Base-by-base conservation (phyloP, 2,329 filamentous ascomycete species). In the Pyrenophora graminea region DNA sequence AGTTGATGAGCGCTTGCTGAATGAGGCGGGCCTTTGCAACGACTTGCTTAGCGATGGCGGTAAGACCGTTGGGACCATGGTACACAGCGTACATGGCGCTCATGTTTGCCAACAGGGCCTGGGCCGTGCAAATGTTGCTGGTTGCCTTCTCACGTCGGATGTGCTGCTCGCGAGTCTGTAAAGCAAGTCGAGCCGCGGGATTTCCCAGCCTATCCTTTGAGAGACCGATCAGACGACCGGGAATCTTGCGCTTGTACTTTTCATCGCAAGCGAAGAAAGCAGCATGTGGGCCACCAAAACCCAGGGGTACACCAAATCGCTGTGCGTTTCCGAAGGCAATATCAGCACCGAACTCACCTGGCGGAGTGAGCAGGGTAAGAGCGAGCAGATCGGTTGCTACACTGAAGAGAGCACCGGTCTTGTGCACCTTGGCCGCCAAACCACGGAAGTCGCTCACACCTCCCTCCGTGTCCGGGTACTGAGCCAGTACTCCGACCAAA, bases 141-240 rank as follows among this genome's bases (percentile, higher is more conserved):
- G 93, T 97, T 1, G 93, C 93, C 82, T 97, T 97, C 73, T 97
- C 93, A 67, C 93, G 85, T 59, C 93, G 85, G 71, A 97, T 97
- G 73, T 97, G 93, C 78, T 97, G 93, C 77, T 97, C 93, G 64
- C 93, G 83, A 8, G 93, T 97, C 76, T 97, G 93, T 45, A 97
- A 78, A 15, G 93, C 89, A 68, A 97, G 77, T 64, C 93, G 83
- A 59, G 95, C 86, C 4, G 92, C 93, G 10, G 83, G 86, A 57
- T 89, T 85, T 6, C 93, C 93, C 4, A 91, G 80, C 47, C 93
- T 84, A 70, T 97, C 93, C 75, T 95, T 96, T 43, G 93, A 96
- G 3, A 97, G 82, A 62, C 93, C 93, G 55, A 97, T 88, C 25
- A 97, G 78, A 61, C 93, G 88, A 37, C 92, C 93, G 4, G 93